A percentile compares a stretch with the other conserved stretches of the same genome.
Conservation (phyloP, 352 stramenopile genomes). For the Globisporangium iwayamae region DNA sequence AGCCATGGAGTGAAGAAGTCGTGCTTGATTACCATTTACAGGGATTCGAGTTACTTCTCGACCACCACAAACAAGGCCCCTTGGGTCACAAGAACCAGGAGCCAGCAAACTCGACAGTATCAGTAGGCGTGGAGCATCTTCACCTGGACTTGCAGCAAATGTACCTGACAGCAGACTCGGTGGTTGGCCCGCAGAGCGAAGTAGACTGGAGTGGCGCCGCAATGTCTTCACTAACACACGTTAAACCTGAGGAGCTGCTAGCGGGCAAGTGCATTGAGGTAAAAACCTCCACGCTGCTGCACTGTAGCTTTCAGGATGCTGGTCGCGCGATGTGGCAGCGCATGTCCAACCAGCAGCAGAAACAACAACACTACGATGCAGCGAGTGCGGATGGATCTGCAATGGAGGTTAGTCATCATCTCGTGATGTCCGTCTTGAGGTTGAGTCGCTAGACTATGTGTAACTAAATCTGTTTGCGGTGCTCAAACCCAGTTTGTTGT, state of each 20-base stretch:
- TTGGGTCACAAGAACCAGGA: too few species aligned
- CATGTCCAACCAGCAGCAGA: not conserved
- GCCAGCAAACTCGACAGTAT: too few species aligned
- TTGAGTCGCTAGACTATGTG: not conserved
- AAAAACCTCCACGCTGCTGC: not conserved
- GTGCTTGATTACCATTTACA: not conserved
- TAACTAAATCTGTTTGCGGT: not conserved
- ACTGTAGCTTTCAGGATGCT: conserved; percentile 13
- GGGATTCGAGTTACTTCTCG: not conserved
- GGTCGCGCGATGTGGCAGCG: not conserved
- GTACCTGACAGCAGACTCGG: not conserved
- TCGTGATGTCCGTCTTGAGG: not conserved
- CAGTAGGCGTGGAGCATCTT: not conserved
- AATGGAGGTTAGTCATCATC: not conserved
- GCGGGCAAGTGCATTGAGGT: conserved; percentile 5
- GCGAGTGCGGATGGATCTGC: too few species aligned
- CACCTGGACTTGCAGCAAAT: conserved; percentile 1
- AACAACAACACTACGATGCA: not conserved
- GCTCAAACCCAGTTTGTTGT: not conserved
- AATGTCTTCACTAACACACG: not conserved
- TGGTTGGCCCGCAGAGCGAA: not conserved
- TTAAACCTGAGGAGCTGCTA: not conserved
- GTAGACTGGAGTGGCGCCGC: not conserved
- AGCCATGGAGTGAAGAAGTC: too few species aligned
- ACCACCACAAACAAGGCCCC: not conserved